Base-by-base conservation (phyloP, 345 rosid genomes). In the Lenwebbia sp. region DNA sequence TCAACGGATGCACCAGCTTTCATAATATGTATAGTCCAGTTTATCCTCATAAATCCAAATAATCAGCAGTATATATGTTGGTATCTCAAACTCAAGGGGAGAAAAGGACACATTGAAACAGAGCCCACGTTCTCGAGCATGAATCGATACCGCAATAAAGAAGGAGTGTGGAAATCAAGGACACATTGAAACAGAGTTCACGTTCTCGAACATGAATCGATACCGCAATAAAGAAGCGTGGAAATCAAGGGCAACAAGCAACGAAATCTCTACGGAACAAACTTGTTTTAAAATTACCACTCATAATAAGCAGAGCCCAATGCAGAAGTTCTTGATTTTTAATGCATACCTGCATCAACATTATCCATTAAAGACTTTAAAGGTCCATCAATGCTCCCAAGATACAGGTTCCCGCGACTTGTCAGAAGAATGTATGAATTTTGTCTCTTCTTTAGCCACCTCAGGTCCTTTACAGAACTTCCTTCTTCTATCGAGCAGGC, bases 291-390 rank as follows among this genome's bases (percentile, higher is more conserved):
- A 81, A 81, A 30, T n/a, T 19, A 57, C 58, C 49, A 52, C 44
- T 11, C 65, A 11, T 11, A 57, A 26, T 12, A 57, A 70, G 78
- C 47, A 70, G 13, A 70, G 78, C 13, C 78, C 33, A 70, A 33
- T 23, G 37, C 19, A 70, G 25, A 33, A 33, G 25, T 37, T 33
- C 6, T 33, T 70, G 47, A 50, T n/a, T 53, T 51, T 51, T 40
- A 60, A 85, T 83, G 83, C 86, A 84, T 90, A 97, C 99, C 98
- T 0, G 99, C 99, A 89, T 97, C 98, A 83, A 97, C 95, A 83
- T 88, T 85, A 51, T 94, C 98, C 93, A 94, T 88, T 57, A 94
- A 88, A 90, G 86, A 87, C 76, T 89, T 88, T 83, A 92, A 93
- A 86, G 92, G 89, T 70, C 89, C 65, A 88, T 83, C 84, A 85